Base-by-base conservation (phyloP, 2,329 filamentous ascomycete genomes). In the Neofusicoccum laricinum region DNA sequence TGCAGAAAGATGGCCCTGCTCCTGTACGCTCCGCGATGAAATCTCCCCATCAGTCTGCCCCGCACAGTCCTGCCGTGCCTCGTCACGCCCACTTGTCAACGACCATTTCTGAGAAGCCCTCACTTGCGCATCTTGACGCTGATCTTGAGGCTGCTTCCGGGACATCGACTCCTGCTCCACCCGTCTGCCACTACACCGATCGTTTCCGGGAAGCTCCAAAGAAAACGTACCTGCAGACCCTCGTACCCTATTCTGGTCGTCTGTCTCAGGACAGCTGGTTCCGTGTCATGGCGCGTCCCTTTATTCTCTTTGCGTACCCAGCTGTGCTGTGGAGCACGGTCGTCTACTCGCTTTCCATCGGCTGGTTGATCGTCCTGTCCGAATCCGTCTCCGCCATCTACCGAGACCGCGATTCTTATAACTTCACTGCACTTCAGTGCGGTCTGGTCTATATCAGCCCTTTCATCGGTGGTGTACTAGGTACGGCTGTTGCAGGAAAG, bases 291-390 rank as follows among this genome's bases (percentile, higher is more conserved):
- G 48, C 90, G 4, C 85, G 94, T 0, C 95, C 94, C 0, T 92
- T 98, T 66, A 87, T 97, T 51, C 84, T 98, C 0, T 96, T 89
- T 70, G 86, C 89, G 1, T 97, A 98, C 72, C 95, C 95, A 0
- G 86, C 91, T 0, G 90, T 98, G 1, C 84, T 97, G 8, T 98
- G 93, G 94, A 94, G 91, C 5, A 82, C 92, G 0, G 82, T 90
- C 0, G 87, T 97, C 3, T 98, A 98, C 74, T 82, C 93, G 0
- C 89, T 95, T 70, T 95, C 93, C 0, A 86, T 98, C 6, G 94
- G 94, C 41, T 98, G 94, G 95, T 84, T 98, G 32, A 97, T 98
- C 68, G 93, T 98, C 48, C 85, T 98, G 1, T 97, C 93, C 0
- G 93, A 98, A 76, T 90, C 90, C 0, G 87, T 98, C 2, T 86